These are phyloP conservation scores for Eucalyptus erythrocorys DNA, from an alignment of 345 rosid genomes.

Conservation along the genomic window DNA sequence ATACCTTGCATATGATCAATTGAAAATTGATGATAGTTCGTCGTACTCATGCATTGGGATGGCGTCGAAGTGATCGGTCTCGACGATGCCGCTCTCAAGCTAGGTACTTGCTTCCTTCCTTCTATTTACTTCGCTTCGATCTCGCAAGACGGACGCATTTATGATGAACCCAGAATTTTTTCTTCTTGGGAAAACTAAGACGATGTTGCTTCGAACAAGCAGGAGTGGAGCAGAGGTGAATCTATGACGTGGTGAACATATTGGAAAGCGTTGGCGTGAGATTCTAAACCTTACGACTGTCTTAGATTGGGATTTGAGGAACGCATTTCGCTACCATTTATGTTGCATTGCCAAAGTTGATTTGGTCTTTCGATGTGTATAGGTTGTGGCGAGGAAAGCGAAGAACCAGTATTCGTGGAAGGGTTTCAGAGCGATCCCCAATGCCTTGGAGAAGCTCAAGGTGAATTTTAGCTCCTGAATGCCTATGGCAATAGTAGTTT, in stretches of 20 bases:
- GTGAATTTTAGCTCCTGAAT: conserved; percentile 3
- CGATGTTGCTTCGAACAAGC: neutral
- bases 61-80: conserved; percentile 50
- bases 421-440: conserved; percentile 64
- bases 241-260: conserved; percentile 75
- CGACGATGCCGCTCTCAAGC: conserved; percentile 55
- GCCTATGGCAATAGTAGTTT: neutral
- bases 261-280: conserved; percentile 70
- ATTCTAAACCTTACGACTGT: neutral
- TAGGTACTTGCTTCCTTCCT: conserved; percentile 18
- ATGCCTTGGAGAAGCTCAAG: conserved; percentile 39
- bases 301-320: neutral
- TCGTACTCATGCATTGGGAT: conserved; percentile 68
- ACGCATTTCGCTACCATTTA: too few species aligned
- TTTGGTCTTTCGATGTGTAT: neutral
- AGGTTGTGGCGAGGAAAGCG: conserved; percentile 70
- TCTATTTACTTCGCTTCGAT: neutral
- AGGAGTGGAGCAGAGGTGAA: conserved; percentile 58
- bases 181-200: neutral
- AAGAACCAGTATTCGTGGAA: conserved; percentile 74
- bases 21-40: conserved; percentile 74
- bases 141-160: neutral
- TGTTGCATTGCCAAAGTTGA: neutral
- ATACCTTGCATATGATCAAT: conserved; percentile 76
- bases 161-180: neutral